Conservation (phyloP, 352 stramenopile species). For the Blastocystis sp. region DNA sequence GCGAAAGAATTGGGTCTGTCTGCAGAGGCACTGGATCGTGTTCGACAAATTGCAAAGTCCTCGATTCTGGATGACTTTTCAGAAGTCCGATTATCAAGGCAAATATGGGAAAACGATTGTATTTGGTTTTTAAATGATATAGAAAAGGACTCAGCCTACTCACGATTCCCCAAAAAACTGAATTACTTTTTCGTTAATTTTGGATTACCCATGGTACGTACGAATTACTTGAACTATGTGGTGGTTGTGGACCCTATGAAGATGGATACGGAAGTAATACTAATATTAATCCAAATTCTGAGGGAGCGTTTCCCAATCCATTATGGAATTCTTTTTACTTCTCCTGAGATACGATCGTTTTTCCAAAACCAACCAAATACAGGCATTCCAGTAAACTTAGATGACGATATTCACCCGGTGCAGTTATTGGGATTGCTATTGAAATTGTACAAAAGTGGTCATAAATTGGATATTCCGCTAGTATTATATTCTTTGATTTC, state of each 20-base stretch:
- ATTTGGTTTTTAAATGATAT: conserved; percentile 71
- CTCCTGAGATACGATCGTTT: not conserved
- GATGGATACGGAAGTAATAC: conserved; percentile 11
- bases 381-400: not conserved
- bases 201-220: conserved; percentile 65
- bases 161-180: conserved; percentile 64
- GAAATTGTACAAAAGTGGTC: not conserved
- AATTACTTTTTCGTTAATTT: conserved; percentile 66
- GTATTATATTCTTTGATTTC: conserved; percentile 5
- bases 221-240: conserved; percentile 70
- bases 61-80: not conserved
- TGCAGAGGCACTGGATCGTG: not conserved
- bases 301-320: conserved; percentile 64
- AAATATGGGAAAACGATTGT: conserved; percentile 19
- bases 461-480: not conserved
- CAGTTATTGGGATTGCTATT: not conserved
- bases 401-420: not conserved
- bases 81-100: not conserved
- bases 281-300: conserved; percentile 20
- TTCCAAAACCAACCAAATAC: not conserved
- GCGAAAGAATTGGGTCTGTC: not conserved
- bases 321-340: conserved; percentile 65
- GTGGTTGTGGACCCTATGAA: conserved; percentile 67
- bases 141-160: conserved; percentile 70
- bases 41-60: not conserved